Base-by-base conservation (phyloP, 2,329 filamentous ascomycete genomes). In the Aureobasidium lini region DNA sequence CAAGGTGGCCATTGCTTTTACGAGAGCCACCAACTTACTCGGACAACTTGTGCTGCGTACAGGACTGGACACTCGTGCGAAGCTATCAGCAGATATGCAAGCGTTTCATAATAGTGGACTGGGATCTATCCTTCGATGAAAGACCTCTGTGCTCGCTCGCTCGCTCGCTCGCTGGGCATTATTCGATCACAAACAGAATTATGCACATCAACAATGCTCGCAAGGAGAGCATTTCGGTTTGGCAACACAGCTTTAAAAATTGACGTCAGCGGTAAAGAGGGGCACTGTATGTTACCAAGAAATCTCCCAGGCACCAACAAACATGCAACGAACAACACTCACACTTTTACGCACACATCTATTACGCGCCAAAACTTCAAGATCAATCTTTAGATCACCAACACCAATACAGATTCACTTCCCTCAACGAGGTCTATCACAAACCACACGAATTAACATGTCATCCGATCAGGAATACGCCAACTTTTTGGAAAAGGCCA, bases 401-500 rank as follows among this genome's bases (percentile, higher is more conserved):
- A 11, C 32, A 28, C 3, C 5, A 23, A 6, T 3, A 49, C 16
- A 49, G 3, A 8, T 3, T n/a, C 2, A 23, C 32, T 7, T 13
- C 11, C n/a, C 15, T 9, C 47, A 28, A 11, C 9, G 5, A 37
- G 7, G 2, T 10, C 31, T 37, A 8, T 54, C 50, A 34, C 29
- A 47, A 46, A 47, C 16, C 29, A 23, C 29, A 37, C 44, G 29
- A 3, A 29, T 59, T 47, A 46, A 13, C 18, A 90, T 89, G 87
- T 83, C 85, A 7, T 86, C 85, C 57, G 90, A 96, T 79, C 84
- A 88, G 62, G 87, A 88, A 63, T 96, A 96, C 78, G 83, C 85
- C 74, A 79, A 87, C 61, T 96, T 96, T 71, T 79, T 96, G 60
- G 82, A 94, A 71, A 94, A 94, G 77, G 90, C 90, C 57, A 95